Conservation (phyloP, 192 early-diverging fungal genomes). For the Mortierella claussenii region DNA sequence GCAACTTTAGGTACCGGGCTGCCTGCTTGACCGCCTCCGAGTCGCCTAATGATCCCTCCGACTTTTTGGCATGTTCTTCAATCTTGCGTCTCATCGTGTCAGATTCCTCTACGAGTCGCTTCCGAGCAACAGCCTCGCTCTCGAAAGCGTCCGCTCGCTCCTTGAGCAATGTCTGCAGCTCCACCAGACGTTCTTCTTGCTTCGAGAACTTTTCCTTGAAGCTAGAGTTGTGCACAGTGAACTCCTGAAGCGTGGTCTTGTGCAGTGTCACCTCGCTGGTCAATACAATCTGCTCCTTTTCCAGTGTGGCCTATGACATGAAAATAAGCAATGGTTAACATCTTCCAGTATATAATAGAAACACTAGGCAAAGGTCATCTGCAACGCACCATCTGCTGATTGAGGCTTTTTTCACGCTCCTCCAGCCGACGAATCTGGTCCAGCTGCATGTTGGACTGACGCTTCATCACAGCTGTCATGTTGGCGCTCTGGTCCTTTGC, state of each 20-base stretch:
- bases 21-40: conserved; percentile 39
- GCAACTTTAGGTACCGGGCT: conserved; percentile 69
- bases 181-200: conserved; percentile 64
- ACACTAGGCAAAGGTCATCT: not conserved
- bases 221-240: conserved; percentile 67
- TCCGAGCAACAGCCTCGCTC: conserved; percentile 65
- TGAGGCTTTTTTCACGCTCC: conserved; percentile 78
- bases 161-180: conserved; percentile 67
- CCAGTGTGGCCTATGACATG: conserved; percentile 58
- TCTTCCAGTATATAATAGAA: not conserved
- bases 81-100: conserved; percentile 67
- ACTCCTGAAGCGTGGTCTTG: conserved; percentile 64
- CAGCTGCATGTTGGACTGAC: conserved; percentile 84
- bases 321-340: not conserved
- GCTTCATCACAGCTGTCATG: conserved; percentile 73
- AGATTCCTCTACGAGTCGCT: conserved; percentile 68
- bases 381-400: conserved; percentile 68
- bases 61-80: conserved; percentile 70
- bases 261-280: conserved; percentile 60
- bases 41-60: conserved; percentile 51
- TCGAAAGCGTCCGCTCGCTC: conserved; percentile 73
- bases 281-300: conserved; percentile 71
- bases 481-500: conserved; percentile 74
- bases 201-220: conserved; percentile 72
- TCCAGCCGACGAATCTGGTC: conserved; percentile 85